Evolutionary conservation across 441 rosid species (phyloP).

Genomic region (Syzygium syzygioides): DNA sequence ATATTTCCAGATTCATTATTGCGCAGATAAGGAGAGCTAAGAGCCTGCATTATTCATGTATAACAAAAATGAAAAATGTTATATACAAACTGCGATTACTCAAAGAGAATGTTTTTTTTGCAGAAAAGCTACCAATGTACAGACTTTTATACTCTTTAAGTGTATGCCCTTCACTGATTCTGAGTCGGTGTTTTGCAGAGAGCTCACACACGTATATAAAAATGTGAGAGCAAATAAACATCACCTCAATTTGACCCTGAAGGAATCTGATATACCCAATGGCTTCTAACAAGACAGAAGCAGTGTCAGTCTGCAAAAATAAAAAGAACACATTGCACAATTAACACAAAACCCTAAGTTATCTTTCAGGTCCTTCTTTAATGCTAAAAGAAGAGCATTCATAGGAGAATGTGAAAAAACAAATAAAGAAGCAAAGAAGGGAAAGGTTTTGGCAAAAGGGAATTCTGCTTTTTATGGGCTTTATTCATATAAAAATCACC

Average conservation of each 20-base stretch:
- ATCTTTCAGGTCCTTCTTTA: constrained; percentile 22
- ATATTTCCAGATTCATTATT: constrained; percentile 19
- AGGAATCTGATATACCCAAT: constrained; percentile 19
- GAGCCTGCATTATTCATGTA: constrained; percentile 24
- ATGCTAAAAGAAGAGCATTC: constrained; percentile 22
- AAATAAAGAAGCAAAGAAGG: background rate
- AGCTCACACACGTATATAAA: background rate
- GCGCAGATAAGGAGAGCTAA: constrained; percentile 34
- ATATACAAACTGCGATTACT: constrained; percentile 15
- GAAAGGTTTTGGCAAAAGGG: background rate
- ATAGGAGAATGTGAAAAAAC: constrained; percentile 9
- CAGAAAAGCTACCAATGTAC: constrained; percentile 11
- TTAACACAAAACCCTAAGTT: constrained; percentile 16
- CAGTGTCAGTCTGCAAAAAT: constrained; percentile 20
- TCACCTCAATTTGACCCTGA: constrained; percentile 20
- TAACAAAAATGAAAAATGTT: constrained; percentile 4
- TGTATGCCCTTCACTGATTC: constrained; percentile 6
- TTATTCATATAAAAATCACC: background rate
- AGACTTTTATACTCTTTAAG: constrained; percentile 5
- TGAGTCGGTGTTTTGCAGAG: constrained; percentile 2
- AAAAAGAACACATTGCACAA: background rate
- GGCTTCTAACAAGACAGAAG: constrained; percentile 18
- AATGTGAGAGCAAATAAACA: background rate
- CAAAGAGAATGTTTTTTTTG: constrained; percentile 1
- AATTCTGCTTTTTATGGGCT: constrained; percentile 18